Percentiles rank a stretch among this genome's conserved stretches.
These are phyloP conservation scores for Arabidopsis arenosa DNA, from an alignment of 345 rosid species.

Conservation along the genomic window DNA sequence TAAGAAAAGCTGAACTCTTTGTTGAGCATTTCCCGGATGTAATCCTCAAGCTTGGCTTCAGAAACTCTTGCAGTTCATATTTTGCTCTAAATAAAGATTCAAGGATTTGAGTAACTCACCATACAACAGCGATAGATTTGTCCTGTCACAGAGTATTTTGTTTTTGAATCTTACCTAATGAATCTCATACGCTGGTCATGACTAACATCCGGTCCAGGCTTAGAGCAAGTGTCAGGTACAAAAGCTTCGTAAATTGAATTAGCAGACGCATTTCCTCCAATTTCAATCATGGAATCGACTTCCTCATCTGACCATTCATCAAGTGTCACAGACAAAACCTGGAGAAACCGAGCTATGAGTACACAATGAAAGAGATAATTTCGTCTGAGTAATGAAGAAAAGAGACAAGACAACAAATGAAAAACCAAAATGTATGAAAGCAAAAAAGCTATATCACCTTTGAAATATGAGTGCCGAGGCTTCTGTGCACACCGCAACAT, in stretches of 20 bases:
- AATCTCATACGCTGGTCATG: conserved; percentile 77
- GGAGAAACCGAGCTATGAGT: conserved; percentile 26
- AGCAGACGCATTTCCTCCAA: conserved; percentile 78
- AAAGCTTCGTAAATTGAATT: conserved; percentile 81
- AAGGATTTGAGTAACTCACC: conserved; percentile 17
- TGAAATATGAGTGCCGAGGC: conserved; percentile 94
- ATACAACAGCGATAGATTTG: not conserved
- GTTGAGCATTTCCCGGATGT: conserved; percentile 50
- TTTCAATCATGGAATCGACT: conserved; percentile 58
- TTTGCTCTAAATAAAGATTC: conserved; percentile 66
- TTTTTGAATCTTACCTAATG: conserved; percentile 55
- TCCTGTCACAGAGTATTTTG: not conserved
- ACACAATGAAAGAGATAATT: not conserved
- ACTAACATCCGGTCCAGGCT: conserved; percentile 78
- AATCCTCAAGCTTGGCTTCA: conserved; percentile 89
- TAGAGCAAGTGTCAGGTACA: conserved; percentile 58
- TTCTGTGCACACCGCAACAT: conserved; percentile 94
- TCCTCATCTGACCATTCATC: conserved; percentile 97
- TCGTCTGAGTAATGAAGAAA: conserved; percentile 3
- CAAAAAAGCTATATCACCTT: conserved; percentile 56
- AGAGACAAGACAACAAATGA: not conserved
- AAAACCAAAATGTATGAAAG: not conserved
- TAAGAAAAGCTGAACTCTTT: conserved; percentile 52
- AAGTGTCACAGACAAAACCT: conserved; percentile 89
- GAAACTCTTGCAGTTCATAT: conserved; percentile 92